Percentiles rank a stretch among this genome's conserved stretches.
phyloP scores from a whole-genome alignment of 345 rosid genomes.

The Stellera chamaejasme region DNA sequence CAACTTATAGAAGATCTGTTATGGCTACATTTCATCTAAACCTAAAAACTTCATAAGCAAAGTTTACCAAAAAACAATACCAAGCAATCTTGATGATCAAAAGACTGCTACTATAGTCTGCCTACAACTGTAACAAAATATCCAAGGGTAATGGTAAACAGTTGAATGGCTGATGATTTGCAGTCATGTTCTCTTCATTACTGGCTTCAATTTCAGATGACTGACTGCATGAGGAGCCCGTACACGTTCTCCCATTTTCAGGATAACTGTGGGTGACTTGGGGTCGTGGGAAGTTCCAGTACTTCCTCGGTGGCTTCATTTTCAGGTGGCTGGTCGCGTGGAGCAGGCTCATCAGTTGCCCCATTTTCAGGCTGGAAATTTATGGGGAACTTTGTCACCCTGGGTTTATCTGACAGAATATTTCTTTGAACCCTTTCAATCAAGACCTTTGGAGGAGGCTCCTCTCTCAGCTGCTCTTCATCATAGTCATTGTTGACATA shows the following conservation, averaged over 20 bases:
- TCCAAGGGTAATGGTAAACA: no score
- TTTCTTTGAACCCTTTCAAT: conserved; percentile 78
- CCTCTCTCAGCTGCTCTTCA: conserved; percentile 84
- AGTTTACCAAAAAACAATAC: no score
- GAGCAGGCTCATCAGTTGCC: conserved; percentile 30
- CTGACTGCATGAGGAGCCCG: conserved; percentile 27
- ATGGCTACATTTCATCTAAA: no score
- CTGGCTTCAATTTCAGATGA: conserved; percentile 28
- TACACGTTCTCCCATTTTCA: conserved; percentile 39
- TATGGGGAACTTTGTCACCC: conserved; percentile 93
- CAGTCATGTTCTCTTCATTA: conserved; percentile 10
- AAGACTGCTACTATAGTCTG: no score
- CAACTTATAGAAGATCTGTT: no score
- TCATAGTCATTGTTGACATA: conserved; percentile 83
- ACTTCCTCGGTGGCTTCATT: conserved; percentile 17
- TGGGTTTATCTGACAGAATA: conserved; percentile 78
- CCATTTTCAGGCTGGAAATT: conserved; percentile 75
- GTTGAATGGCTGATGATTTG: no score
- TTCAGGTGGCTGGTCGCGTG: conserved; percentile 34
- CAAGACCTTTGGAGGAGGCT: conserved; percentile 74
- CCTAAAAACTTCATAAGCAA: no score
- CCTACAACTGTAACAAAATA: no score
- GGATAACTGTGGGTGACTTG: conserved; percentile 35
- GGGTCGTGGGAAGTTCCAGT: conserved; percentile 21
- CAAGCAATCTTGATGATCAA: no score